Conservation (phyloP, 805 yeast genomes). For the Spathaspora girioi region DNA sequence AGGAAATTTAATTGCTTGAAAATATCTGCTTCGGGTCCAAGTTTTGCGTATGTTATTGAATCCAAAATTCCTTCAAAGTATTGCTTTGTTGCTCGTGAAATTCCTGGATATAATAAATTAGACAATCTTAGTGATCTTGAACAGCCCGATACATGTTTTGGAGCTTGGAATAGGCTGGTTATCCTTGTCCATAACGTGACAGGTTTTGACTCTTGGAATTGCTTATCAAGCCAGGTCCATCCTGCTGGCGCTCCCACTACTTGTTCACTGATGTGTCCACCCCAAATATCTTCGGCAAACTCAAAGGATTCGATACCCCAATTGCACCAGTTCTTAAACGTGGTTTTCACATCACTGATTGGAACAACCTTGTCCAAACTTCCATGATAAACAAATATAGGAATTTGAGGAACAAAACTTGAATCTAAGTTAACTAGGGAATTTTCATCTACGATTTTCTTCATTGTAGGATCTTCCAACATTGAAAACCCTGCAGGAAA, state of each 20-base stretch:
- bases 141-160: conserved; percentile 47
- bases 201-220: conserved; percentile 38
- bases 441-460: conserved; percentile 14
- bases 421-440: conserved; percentile 15
- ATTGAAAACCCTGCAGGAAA: conserved; percentile 15
- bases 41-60: background rate
- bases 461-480: conserved; percentile 10
- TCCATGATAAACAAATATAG: conserved; percentile 20
- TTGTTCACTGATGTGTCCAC: conserved; percentile 24
- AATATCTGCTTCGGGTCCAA: background rate
- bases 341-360: conserved; percentile 13
- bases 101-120: conserved; percentile 37
- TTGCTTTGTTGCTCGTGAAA: background rate
- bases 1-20: background rate
- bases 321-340: conserved; percentile 25
- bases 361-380: conserved; percentile 17
- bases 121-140: conserved; percentile 49
- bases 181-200: no score
- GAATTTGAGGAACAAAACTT: conserved; percentile 16
- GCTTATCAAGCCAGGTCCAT: conserved; percentile 15
- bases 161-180: no score
- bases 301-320: conserved; percentile 24
- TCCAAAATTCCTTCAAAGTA: conserved; percentile 1
- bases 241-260: no score
- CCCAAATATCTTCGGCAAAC: conserved; percentile 19